phyloP scores from a whole-genome alignment of 106 monocot genomes.

The Narthecium ossifragum region DNA sequence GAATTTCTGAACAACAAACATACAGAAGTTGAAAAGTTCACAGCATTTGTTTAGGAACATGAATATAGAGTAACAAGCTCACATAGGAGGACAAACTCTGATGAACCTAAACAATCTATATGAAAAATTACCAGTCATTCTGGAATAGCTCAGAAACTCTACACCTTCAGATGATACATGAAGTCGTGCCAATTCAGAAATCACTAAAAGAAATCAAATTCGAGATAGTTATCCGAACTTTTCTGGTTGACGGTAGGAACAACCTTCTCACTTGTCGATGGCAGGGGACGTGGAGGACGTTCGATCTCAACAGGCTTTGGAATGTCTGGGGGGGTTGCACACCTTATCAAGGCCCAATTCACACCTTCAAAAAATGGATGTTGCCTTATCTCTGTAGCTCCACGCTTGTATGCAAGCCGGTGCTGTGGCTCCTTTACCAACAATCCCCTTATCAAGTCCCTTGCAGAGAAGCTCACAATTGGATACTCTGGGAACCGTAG shows the following conservation, averaged over 20 bases:
- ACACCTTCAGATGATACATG: neutral
- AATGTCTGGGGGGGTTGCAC: conserved; percentile 24
- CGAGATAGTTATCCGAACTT: conserved; percentile 34
- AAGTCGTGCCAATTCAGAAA: neutral
- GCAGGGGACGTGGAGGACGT: neutral
- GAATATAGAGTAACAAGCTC: no score
- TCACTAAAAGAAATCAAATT: conserved; percentile 52
- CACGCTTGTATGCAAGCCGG: conserved; percentile 25
- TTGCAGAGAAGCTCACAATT: conserved; percentile 19
- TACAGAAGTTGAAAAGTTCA: no score
- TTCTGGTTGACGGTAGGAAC: conserved; percentile 11
- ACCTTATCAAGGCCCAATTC: conserved; percentile 35
- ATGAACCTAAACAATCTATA: no score
- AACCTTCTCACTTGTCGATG: conserved; percentile 19
- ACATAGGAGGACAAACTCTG: no score
- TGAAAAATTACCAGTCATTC: neutral
- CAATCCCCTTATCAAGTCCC: conserved; percentile 28
- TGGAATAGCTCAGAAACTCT: neutral
- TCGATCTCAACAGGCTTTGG: conserved; percentile 8
- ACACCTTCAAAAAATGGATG: conserved; percentile 32
- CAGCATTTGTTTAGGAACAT: no score
- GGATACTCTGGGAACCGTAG: conserved; percentile 27
- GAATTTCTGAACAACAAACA: no score
- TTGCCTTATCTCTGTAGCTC: conserved; percentile 29
- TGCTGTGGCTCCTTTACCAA: conserved; percentile 30